These are phyloP conservation scores for Dendrocalamus sinicus DNA, from an alignment of 176 grass and related monocot species.

Conservation along the genomic window DNA sequence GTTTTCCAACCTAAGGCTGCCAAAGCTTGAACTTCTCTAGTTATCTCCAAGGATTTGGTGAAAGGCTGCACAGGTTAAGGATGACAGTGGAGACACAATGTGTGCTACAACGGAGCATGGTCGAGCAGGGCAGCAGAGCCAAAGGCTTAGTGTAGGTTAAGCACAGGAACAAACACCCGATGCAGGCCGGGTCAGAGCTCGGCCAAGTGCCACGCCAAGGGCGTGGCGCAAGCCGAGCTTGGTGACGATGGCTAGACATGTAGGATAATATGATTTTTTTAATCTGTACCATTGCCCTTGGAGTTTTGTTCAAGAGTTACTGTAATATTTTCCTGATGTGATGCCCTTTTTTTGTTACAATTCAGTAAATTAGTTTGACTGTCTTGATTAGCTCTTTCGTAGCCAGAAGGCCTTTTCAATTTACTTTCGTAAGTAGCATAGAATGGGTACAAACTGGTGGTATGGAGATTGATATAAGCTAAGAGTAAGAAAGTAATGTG, in stretches of 20 bases:
- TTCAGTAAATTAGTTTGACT: neutral
- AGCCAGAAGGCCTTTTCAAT: neutral
- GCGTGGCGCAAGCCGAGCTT: too few relatives aligned
- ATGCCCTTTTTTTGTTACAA: neutral
- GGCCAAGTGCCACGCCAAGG: too few relatives aligned
- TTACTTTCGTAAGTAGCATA: constrained; percentile 27
- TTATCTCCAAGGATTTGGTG: too few relatives aligned
- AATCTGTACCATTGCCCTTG: neutral
- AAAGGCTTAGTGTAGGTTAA: too few relatives aligned
- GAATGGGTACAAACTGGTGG: constrained; percentile 24
- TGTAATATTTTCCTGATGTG: constrained; percentile 8
- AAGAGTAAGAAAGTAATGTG: constrained; percentile 31
- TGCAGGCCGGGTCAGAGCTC: too few relatives aligned
- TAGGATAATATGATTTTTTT: too few relatives aligned
- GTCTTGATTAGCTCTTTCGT: neutral
- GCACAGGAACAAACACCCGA: too few relatives aligned
- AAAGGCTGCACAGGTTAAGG: too few relatives aligned
- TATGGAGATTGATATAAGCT: constrained; percentile 8
- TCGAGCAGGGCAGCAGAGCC: too few relatives aligned
- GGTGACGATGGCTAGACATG: too few relatives aligned
- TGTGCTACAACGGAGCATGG: too few relatives aligned
- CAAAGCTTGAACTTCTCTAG: constrained; percentile 89
- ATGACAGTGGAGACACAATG: too few relatives aligned
- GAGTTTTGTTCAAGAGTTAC: constrained; percentile 11
- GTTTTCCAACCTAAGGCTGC: constrained; percentile 70